These are phyloP conservation scores for Pneumocystis jirovecii DNA, from an alignment of 1,139 yeast genomes.

Conservation along the genomic window DNA sequence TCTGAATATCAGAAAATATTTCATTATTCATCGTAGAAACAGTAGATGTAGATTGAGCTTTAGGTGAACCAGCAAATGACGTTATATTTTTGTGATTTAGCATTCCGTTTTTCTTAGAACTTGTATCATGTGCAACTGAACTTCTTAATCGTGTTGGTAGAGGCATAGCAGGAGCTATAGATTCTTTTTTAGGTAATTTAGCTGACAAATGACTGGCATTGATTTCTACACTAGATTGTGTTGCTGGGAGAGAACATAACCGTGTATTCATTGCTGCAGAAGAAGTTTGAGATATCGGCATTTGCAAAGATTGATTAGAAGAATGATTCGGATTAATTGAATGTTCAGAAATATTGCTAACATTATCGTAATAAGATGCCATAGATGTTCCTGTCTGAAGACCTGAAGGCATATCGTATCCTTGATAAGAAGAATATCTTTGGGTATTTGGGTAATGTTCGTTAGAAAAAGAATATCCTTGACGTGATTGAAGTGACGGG, in stretches of 20 bases:
- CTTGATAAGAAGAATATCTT: slow-evolving; percentile 3
- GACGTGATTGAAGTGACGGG: slow-evolving; percentile 1
- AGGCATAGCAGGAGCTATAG: slow-evolving; percentile 15
- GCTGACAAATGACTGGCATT: slow-evolving; percentile 7
- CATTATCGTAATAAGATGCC: slow-evolving; percentile 6
- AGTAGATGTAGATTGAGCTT: slow-evolving; percentile 7
- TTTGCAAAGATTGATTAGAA: slow-evolving; percentile 1
- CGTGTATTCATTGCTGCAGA: slow-evolving; percentile 17
- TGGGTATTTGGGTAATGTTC: slow-evolving; percentile 6
- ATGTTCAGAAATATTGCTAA: neutral
- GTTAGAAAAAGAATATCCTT: slow-evolving; percentile 1
- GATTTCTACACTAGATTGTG: slow-evolving; percentile 13
- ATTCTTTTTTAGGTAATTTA: slow-evolving; percentile 1
- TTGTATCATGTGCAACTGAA: slow-evolving; percentile 21
- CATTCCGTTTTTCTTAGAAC: slow-evolving; percentile 15
- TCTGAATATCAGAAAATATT: slow-evolving; percentile 18
- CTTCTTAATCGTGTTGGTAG: slow-evolving; percentile 18
- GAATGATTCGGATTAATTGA: neutral
- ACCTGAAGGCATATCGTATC: neutral
- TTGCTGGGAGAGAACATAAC: slow-evolving; percentile 19
- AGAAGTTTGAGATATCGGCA: slow-evolving; percentile 11
- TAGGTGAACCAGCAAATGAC: slow-evolving; percentile 4
- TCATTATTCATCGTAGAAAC: slow-evolving; percentile 8
- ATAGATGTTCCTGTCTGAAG: slow-evolving; percentile 1
- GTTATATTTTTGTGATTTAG: slow-evolving; percentile 25